Percentiles rank a stretch among this genome's conserved stretches.
Conservation (phyloP, 176 grass and related monocot genomes). For the Otatea glauca region DNA sequence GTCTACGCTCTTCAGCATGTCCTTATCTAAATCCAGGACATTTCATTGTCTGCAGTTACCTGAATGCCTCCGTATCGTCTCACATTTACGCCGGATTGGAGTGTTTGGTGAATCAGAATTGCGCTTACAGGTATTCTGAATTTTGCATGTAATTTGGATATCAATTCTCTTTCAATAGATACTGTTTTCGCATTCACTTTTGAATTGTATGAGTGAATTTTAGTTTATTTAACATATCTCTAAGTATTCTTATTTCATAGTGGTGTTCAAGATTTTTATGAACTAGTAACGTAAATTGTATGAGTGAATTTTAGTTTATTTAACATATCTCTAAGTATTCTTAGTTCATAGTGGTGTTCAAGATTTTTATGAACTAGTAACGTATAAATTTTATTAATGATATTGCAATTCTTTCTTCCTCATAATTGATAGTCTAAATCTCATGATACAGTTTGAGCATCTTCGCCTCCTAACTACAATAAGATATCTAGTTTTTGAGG, state of each 20-base stretch:
- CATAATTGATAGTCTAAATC: background rate
- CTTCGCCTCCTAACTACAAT: slow-evolving; percentile 39
- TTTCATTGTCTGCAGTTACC: slow-evolving; percentile 73
- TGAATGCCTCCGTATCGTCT: slow-evolving; percentile 80
- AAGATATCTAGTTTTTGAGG: slow-evolving; percentile 85
- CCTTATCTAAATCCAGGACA: slow-evolving; percentile 31
- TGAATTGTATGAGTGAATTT: background rate
- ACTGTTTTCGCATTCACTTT: slow-evolving; percentile 1
- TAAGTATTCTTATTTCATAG: background rate
- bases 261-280: background rate
- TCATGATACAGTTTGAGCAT: slow-evolving; percentile 26
- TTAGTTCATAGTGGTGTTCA: background rate
- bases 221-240: background rate
- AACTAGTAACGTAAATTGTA: background rate
- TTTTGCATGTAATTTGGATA: background rate
- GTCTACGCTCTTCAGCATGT: background rate
- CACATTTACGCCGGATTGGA: slow-evolving; percentile 92
- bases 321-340: background rate
- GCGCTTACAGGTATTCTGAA: slow-evolving; percentile 75
- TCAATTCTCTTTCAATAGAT: slow-evolving; percentile 3
- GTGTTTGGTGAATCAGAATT: slow-evolving; percentile 90
- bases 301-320: background rate
- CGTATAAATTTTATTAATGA: background rate
- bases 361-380: background rate
- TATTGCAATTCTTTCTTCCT: slow-evolving; percentile 22